Base-by-base conservation (phyloP, 139 green algal species). In the Coelastrella sp. region DNA sequence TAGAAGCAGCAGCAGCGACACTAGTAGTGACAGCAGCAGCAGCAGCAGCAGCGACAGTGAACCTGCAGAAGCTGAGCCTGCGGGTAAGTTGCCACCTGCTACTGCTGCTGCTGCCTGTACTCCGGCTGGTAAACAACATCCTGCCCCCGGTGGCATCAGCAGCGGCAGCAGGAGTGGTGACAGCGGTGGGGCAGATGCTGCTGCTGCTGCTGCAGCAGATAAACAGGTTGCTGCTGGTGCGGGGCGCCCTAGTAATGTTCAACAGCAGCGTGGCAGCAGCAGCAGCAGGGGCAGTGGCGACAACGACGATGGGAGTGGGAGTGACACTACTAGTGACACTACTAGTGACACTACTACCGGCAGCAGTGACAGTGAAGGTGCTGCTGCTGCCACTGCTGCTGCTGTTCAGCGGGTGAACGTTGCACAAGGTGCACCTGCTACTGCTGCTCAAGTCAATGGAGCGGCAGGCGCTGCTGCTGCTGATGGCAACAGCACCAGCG, bases 81-180 rank as follows among this genome's bases (percentile, higher is more conserved):
- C 14, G 3, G 11, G 20, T 20, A 7, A 78, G 73, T 10, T 32
- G 20, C 20, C 80, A 4, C 20, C 20, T 75, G 80, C 59, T 61
- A 6, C 59, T 59, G 76, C 76, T n/a, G 76, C 32, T 59, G 76
- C 76, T 61, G 76, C 7, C 1, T 13, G 76, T 60, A 58, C 6
- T 4, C 23, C 6, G 13, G 14, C 13, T 19, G 47, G 76, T 10
- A 23, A 83, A 58, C 76, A 60, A 22, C 2, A 2, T 56, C 78
- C 78, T 14, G 59, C 17, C 58, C 54, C 56, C 23, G 66, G 58
- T 60, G 68, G 58, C 80, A 75, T 57, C 80, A 86, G 80, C 80
- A 86, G 58, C 80, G 76, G 59, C 80, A 86, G 80, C 80, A 75
- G 80, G 58, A 86, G 80, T 58, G 73, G 76, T 58, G 7, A 20